A percentile compares a stretch with the other conserved stretches of the same genome.
These are phyloP conservation scores for Escovopsis sp. DNA, from an alignment of 2,329 filamentous ascomycete genomes.

Conservation along the genomic window DNA sequence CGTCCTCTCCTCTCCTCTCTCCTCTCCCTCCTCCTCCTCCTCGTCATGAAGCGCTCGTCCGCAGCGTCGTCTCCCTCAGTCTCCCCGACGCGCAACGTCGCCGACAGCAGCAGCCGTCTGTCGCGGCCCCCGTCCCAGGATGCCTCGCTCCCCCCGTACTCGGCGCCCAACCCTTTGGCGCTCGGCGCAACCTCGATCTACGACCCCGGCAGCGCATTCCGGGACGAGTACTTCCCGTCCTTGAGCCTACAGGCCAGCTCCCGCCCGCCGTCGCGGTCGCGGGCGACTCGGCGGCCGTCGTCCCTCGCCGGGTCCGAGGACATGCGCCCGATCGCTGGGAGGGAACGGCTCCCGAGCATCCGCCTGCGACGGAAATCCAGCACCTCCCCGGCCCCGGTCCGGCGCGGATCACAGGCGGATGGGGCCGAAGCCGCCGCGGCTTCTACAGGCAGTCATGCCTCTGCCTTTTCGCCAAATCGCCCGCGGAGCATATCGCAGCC, in stretches of 20 bases:
- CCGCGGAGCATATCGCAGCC: slow-evolving; percentile 24
- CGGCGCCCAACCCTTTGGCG: neutral
- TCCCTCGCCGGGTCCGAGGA: neutral
- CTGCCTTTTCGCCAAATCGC: slow-evolving; percentile 5
- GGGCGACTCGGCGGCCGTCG: neutral
- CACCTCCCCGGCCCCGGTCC: neutral
- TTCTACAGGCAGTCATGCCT: no score
- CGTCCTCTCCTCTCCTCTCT: neutral
- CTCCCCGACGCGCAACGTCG: no score
- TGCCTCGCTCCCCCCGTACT: neutral
- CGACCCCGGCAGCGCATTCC: slow-evolving; percentile 2
- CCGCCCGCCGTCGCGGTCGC: slow-evolving; percentile 1
- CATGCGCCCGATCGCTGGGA: slow-evolving; percentile 2
- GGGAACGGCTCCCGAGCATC: slow-evolving; percentile 10
- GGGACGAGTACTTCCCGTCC: slow-evolving; percentile 5
- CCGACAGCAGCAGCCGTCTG: neutral
- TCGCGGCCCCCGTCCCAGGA: neutral
- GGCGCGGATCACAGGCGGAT: neutral
- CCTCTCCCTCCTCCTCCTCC: neutral
- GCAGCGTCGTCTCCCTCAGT: neutral
- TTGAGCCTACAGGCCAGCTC: neutral
- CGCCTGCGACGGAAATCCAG: slow-evolving; percentile 9
- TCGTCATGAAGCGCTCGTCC: neutral
- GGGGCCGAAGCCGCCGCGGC: no score
- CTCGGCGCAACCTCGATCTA: slow-evolving; percentile 1